A percentile compares a stretch with the other conserved stretches of the same genome.
phyloP scores from a whole-genome alignment of 2,329 filamentous ascomycete genomes.

The Phoma sp. region DNA sequence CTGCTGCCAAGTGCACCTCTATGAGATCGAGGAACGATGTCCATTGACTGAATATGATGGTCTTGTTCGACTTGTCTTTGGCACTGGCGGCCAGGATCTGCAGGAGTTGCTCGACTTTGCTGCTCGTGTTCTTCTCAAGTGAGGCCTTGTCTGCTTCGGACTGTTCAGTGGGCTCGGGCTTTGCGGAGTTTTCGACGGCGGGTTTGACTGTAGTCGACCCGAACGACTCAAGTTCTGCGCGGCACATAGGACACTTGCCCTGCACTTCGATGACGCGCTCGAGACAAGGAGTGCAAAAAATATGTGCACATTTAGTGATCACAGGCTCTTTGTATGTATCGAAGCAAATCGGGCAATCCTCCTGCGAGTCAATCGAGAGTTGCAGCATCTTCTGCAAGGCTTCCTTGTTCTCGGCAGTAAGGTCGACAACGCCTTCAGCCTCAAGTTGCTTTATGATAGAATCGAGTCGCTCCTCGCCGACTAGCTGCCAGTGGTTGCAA shows the following conservation, averaged over 20 bases:
- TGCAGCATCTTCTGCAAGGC: slow-evolving; percentile 78
- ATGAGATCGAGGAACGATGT: slow-evolving; percentile 76
- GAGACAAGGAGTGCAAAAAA: slow-evolving; percentile 78
- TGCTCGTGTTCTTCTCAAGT: slow-evolving; percentile 62
- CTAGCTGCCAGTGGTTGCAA: slow-evolving; percentile 88
- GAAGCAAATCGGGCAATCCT: slow-evolving; percentile 83
- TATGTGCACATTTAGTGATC: slow-evolving; percentile 84
- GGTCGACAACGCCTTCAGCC: slow-evolving; percentile 67
- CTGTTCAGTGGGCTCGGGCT: slow-evolving; percentile 27
- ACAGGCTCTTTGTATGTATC: slow-evolving; percentile 74
- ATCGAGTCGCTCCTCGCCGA: slow-evolving; percentile 70
- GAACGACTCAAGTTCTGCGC: slow-evolving; percentile 63
- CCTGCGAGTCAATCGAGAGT: slow-evolving; percentile 77
- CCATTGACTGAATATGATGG: slow-evolving; percentile 79
- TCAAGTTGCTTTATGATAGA: slow-evolving; percentile 74
- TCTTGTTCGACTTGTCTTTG: slow-evolving; percentile 66
- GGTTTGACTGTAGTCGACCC: slow-evolving; percentile 67
- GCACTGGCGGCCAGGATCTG: slow-evolving; percentile 75
- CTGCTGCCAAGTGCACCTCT: slow-evolving; percentile 67
- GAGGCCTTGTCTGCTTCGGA: slow-evolving; percentile 63
- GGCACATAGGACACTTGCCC: slow-evolving; percentile 84
- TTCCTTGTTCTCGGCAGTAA: slow-evolving; percentile 73
- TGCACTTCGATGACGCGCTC: slow-evolving; percentile 74
- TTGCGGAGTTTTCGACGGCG: slow-evolving; percentile 57
- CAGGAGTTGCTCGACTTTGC: slow-evolving; percentile 81